Evolutionary conservation across 345 rosid species (phyloP), one percentile per base, ranked within the genome.

Genomic region (Lepidium africanum): DNA sequence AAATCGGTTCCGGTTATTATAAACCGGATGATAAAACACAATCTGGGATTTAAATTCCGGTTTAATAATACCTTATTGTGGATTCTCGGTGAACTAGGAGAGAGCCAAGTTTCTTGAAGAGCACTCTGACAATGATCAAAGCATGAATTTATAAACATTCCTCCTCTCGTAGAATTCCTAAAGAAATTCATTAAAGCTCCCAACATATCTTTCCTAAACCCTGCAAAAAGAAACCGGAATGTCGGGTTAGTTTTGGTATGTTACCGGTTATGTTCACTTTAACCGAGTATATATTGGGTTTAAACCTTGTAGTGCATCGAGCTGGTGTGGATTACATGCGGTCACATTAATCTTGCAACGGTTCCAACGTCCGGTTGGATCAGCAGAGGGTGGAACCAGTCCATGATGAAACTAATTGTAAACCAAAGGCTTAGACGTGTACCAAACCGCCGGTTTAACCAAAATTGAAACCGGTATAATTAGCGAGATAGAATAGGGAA

Each of bases 71-170:
- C 97, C 97, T 87, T 87, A 27, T 86, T 69, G 61, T 85, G 72
- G 73, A 94, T 65, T 69, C 67, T 77, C 0, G 99, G 99, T 48
- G 99, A 91, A 74, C 79, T 84, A 3, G 47, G 75, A 6, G 91
- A 85, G n/a, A 89, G 74, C 99, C 99, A 94, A 47, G 95, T 94
- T 51, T 84, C 90, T 39, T 91, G 89, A 10, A 73, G 58, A 81
- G 93, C 92, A 61, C 97, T 91, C 75, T 94, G 97, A 74, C 99
- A 94, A 82, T 94, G 99, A 80, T 91, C 92, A 53, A 94, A 91
- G 75, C 97, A 94, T 10, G 99, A 87, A 67, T 91, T 89, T 81
- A 94, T 80, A 67, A 82, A 94, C 92, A 91, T 84, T 17, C 97
- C 99, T 10, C 84, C 91, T 53, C 78, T 65, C 10, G 49, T 62